These are phyloP conservation scores for Saccharomycopsis sp. DNA, from an alignment of 805 yeast genomes.

Conservation along the genomic window DNA sequence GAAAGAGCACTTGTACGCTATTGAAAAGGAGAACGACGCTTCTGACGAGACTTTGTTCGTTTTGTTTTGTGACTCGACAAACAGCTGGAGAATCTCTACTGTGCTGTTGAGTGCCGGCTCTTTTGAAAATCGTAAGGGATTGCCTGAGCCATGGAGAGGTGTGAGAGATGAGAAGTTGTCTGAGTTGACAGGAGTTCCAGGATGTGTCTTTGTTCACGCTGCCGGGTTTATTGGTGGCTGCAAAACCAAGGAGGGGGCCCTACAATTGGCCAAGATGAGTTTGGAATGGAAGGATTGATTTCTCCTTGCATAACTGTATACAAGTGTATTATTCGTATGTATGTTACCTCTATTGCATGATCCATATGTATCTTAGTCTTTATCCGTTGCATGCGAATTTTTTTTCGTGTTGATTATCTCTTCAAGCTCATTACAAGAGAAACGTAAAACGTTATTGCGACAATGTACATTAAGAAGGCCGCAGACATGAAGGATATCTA, in stretches of 20 bases:
- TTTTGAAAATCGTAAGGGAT: conserved; percentile 77
- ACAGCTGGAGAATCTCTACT: conserved; percentile 82
- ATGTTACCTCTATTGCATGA: no score
- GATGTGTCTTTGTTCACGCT: conserved; percentile 89
- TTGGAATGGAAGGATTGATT: not conserved
- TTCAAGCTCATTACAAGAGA: no score
- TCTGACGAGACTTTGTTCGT: conserved; percentile 64
- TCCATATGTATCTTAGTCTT: no score
- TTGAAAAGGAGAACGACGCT: conserved; percentile 56
- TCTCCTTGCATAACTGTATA: not conserved
- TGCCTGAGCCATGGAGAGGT: conserved; percentile 95
- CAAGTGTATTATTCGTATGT: not conserved
- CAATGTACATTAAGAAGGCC: not conserved
- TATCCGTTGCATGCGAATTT: no score
- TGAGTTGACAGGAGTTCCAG: conserved; percentile 69
- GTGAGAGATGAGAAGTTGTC: conserved; percentile 80
- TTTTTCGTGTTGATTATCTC: no score
- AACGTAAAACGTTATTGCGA: not conserved
- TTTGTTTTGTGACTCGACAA: conserved; percentile 66
- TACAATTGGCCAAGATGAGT: conserved; percentile 53
- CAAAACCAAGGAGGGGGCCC: conserved; percentile 67
- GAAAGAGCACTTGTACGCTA: conserved; percentile 82
- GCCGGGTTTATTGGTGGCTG: conserved; percentile 98
- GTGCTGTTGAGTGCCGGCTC: conserved; percentile 76
- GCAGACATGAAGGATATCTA: not conserved